A percentile compares a stretch with the other conserved stretches of the same genome.
Evolutionary conservation across 306 rosid genomes (phyloP).

Genomic region (Vicia sativa): DNA sequence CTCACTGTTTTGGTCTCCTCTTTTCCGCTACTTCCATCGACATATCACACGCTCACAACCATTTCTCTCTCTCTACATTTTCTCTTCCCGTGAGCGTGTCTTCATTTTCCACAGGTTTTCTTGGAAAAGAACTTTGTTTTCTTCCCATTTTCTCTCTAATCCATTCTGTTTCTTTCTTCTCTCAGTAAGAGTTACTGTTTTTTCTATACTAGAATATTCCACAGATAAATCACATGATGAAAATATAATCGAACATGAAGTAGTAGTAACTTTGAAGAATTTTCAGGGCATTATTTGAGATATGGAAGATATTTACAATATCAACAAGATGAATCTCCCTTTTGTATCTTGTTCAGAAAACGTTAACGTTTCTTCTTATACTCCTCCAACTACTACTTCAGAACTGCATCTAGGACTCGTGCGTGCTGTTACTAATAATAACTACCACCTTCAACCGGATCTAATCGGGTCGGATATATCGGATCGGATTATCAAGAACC

Average conservation of each 20-base stretch:
- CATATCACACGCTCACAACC: neutral
- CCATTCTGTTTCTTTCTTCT: no score
- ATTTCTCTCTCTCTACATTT: neutral
- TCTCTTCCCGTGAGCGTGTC: neutral
- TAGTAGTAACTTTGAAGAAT: neutral
- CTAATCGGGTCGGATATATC: slow-evolving; percentile 29
- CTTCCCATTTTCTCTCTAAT: no score
- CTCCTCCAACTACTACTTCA: neutral
- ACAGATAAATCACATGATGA: no score
- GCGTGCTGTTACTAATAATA: slow-evolving; percentile 4
- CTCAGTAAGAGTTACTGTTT: no score
- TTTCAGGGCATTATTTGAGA: no score
- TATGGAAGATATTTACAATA: neutral
- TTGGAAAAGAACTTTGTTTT: neutral
- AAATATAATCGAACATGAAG: neutral
- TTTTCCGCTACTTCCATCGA: neutral
- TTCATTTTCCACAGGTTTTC: neutral
- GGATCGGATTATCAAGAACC: slow-evolving; percentile 58
- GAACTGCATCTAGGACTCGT: slow-evolving; percentile 37
- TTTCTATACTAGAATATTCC: no score
- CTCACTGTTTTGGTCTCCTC: neutral
- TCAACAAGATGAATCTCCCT: neutral
- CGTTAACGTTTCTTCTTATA: neutral
- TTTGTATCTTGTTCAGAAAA: neutral
- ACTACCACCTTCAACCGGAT: slow-evolving; percentile 36